Evolutionary conservation across 164 flowering plant species (phyloP).

Genomic region (Litsea cubeba): DNA sequence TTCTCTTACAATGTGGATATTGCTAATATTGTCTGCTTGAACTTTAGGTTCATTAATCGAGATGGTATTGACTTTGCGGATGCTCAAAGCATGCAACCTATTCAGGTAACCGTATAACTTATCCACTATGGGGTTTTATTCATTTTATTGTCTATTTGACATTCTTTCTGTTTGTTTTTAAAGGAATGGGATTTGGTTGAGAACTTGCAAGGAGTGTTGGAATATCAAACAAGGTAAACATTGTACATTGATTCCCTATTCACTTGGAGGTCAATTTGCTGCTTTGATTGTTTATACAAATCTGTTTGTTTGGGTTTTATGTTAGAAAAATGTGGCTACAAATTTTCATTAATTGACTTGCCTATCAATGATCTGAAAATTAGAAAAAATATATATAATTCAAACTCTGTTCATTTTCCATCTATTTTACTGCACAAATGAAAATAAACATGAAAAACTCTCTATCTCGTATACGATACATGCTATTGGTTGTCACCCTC

Average conservation of each 20-base stretch:
- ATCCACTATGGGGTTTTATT: constrained; percentile 2
- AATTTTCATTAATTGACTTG: no score
- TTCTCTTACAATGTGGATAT: not conserved
- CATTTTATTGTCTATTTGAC: constrained; percentile 7
- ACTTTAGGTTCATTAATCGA: constrained; percentile 79
- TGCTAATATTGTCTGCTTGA: not conserved
- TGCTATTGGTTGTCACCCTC: no score
- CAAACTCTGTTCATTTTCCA: no score
- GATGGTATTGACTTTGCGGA: constrained; percentile 97
- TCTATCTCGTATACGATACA: no score
- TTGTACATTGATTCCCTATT: not conserved
- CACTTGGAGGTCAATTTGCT: constrained; percentile 3
- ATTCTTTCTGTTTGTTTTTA: constrained; percentile 10
- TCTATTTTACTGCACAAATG: no score
- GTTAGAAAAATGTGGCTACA: not conserved
- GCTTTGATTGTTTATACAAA: constrained; percentile 7
- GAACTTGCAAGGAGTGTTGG: constrained; percentile 82
- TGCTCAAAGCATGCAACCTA: constrained; percentile 84
- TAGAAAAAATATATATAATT: no score
- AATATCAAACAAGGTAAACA: constrained; percentile 83
- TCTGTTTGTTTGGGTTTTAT: not conserved
- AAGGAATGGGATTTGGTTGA: constrained; percentile 97
- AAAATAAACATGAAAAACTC: no score
- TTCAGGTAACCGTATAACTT: constrained; percentile 54
- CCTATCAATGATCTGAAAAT: no score